Base-by-base conservation (phyloP, 1,284 basidiomycete species). In the Microbotryum scabiosae region DNA sequence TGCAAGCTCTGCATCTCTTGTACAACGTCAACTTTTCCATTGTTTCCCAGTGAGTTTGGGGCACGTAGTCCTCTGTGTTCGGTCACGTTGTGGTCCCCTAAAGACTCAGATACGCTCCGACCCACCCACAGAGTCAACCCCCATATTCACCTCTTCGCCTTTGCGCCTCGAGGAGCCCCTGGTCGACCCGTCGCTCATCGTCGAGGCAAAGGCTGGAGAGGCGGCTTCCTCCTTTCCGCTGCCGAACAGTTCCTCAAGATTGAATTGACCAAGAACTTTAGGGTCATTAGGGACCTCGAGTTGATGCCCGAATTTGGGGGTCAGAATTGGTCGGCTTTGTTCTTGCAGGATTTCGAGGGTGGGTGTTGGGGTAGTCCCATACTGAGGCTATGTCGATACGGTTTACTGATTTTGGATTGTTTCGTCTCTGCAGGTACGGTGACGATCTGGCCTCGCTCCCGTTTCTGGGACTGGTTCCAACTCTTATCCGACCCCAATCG, bases 121-220 rank as follows among this genome's bases (percentile, higher is more conserved):
- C 36, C 2, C 36, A 12, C 16, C 36, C 36, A 18, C 16, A 41
- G 36, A 41, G 36, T 41, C 14, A 41, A 41, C 5, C 94, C 93
- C 0, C 96, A 98, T 74, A 90, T 98, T 14, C 94, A 97, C 75
- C 72, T 97, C n/a, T 98, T 98, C 78, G 94, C 96, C 78, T 97
- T 97, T 72, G 90, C 90, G 1, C 88, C 91, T 32, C 82, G 90
- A 69, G 94, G 94, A 5, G 90, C 91, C 0, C 90, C 93, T 4
- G 94, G 94, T 30, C 86, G 86, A 70, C 93, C 93, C 0, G 93
- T 97, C 1, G 88, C 89, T 7, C 90, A 93, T 75, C 81, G 89
- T 18, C 90, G 87, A 73, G 90, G 90, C 59, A 93, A 90, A 83
- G 92, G 91, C 3, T 96, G 92, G 92, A 80, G 92, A 73, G 96